phyloP scores from a whole-genome alignment of 305 asterid genomes.

The Andrographis paniculata region DNA sequence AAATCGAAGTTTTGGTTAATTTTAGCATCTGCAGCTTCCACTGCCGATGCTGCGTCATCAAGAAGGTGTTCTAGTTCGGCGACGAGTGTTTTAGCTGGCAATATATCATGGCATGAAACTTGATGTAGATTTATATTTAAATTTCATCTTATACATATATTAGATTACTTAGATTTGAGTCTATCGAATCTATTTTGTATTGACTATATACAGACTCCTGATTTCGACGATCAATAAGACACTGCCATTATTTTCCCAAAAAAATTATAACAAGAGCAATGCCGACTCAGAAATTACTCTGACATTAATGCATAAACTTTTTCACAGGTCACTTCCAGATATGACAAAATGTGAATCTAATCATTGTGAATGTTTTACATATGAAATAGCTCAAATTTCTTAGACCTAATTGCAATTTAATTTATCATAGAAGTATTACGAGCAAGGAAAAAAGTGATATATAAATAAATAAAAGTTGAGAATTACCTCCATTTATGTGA shows the following conservation, averaged over 20 bases:
- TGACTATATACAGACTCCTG: no score
- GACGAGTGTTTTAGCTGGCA: conserved; percentile 47
- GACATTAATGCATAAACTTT: background rate
- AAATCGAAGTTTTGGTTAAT: conserved; percentile 17
- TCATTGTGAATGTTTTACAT: conserved; percentile 1
- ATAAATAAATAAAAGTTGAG: no score
- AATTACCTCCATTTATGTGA: conserved; percentile 47
- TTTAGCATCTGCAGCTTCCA: conserved; percentile 34
- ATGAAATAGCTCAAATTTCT: background rate
- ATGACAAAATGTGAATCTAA: background rate
- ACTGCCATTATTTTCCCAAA: no score
- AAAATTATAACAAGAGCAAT: no score
- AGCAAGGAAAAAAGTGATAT: no score
- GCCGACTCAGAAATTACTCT: background rate
- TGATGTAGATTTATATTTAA: no score
- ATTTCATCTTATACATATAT: no score
- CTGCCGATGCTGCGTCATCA: conserved; percentile 33
- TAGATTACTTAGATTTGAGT: no score
- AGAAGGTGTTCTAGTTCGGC: conserved; percentile 52
- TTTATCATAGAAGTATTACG: conserved; percentile 2
- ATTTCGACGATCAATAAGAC: no score
- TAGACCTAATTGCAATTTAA: conserved; percentile 5
- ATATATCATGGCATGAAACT: background rate
- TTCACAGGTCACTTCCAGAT: background rate
- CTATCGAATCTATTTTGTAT: no score